Conservation (phyloP, 257 asterid species). For the Linderniella brevidens region DNA sequence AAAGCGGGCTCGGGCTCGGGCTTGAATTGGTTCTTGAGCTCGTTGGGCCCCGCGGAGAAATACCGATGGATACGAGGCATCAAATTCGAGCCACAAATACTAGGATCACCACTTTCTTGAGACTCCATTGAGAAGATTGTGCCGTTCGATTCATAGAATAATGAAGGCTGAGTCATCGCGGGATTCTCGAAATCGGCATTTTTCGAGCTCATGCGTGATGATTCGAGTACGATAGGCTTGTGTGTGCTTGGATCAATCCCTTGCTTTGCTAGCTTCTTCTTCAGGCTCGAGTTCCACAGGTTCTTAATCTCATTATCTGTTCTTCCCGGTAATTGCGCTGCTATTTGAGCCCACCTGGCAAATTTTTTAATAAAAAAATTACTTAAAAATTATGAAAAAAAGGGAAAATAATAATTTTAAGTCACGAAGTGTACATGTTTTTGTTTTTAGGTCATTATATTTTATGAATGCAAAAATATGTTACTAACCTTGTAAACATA, state of each 20-base stretch:
- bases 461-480: too few species aligned
- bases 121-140: conserved; percentile 21
- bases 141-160: neutral
- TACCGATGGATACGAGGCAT: conserved; percentile 10
- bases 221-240: conserved; percentile 18
- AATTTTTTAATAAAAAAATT: neutral
- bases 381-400: neutral
- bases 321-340: conserved; percentile 74
- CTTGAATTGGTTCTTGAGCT: conserved; percentile 4
- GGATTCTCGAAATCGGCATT: neutral
- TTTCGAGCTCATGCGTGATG: neutral
- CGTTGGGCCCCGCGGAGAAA: conserved; percentile 10
- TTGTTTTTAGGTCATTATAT: too few species aligned
- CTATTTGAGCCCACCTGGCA: conserved; percentile 84
- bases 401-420: too few species aligned
- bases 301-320: conserved; percentile 87
- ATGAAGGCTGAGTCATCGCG: neutral
- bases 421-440: too few species aligned
- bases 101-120: conserved; percentile 22
- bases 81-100: conserved; percentile 4
- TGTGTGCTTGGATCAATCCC: conserved; percentile 76
- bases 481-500: too few species aligned
- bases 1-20: conserved; percentile 2
- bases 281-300: conserved; percentile 64
- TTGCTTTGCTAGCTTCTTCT: conserved; percentile 54